These are phyloP conservation scores for Carnegiea gigantea DNA, from an alignment of 179 eudicot species.

Conservation along the genomic window DNA sequence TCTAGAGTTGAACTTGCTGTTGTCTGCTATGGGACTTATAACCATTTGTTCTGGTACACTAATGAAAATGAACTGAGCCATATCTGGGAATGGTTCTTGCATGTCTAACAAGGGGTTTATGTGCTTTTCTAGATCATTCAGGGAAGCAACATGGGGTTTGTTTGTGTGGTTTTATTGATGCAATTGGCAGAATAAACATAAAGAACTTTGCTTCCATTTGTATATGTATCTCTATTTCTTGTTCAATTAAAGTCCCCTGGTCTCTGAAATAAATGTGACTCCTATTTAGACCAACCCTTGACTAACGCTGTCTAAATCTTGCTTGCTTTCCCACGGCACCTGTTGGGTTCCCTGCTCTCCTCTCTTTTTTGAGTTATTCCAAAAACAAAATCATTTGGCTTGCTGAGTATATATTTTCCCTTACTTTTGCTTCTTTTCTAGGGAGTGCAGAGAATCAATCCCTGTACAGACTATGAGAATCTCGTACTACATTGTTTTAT, in stretches of 20 bases:
- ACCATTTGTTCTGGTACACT: neutral
- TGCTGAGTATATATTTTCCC: too few species aligned
- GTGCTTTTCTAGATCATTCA: neutral
- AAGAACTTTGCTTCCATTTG: neutral
- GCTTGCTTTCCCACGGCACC: neutral
- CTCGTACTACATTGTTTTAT: neutral
- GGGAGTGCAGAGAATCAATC: neutral
- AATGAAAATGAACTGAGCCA: neutral
- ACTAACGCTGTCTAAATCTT: neutral
- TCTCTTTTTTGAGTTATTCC: too few species aligned
- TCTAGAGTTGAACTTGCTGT: constrained; percentile 1
- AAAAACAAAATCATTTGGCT: too few species aligned
- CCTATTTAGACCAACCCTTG: neutral
- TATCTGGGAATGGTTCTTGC: neutral
- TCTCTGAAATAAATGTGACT: neutral
- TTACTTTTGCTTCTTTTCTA: neutral
- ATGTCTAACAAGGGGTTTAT: neutral
- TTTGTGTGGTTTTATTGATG: neutral
- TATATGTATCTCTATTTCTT: neutral
- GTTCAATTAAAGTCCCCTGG: neutral
- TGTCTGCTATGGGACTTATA: neutral
- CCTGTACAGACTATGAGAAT: neutral
- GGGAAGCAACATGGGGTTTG: neutral
- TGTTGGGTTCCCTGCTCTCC: neutral
- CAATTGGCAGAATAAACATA: neutral